phyloP scores from a whole-genome alignment of 192 early-diverging fungal species.

The Podila epicladia region DNA sequence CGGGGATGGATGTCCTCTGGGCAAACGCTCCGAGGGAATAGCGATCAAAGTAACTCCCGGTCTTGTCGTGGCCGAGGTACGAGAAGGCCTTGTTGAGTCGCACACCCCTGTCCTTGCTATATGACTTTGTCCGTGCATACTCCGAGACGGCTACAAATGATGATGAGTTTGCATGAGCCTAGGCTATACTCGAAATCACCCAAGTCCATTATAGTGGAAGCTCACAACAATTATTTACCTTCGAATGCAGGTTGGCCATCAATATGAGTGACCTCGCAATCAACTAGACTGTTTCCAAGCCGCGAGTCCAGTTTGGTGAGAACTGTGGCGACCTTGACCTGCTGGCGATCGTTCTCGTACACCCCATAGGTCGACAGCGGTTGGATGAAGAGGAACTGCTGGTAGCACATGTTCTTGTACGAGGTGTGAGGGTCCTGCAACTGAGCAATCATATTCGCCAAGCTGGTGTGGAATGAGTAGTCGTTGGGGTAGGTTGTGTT shows the following conservation, averaged over 20 bases:
- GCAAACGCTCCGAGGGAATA: constrained; percentile 43
- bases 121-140: constrained; percentile 28
- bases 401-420: constrained; percentile 48
- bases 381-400: constrained; percentile 46
- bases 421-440: constrained; percentile 43
- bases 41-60: constrained; percentile 25
- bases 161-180: neutral
- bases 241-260: constrained; percentile 44
- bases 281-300: constrained; percentile 12
- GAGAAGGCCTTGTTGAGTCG: constrained; percentile 48
- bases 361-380: constrained; percentile 44
- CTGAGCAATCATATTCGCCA: constrained; percentile 10
- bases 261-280: constrained; percentile 51
- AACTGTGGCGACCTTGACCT: constrained; percentile 32
- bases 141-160: constrained; percentile 11
- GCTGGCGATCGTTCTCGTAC: constrained; percentile 30
- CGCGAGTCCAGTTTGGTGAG: constrained; percentile 29
- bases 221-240: neutral
- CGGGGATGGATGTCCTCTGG: constrained; percentile 20
- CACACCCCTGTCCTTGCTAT: constrained; percentile 34
- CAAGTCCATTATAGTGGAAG: neutral
- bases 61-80: constrained; percentile 30
- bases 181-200: neutral
- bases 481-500: constrained; percentile 28
- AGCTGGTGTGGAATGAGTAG: constrained; percentile 27